A percentile compares a stretch with the other conserved stretches of the same genome.
Evolutionary conservation across 164 flowering plant species (phyloP).

Genomic region (Kalanchoe fedtschenkoi): DNA sequence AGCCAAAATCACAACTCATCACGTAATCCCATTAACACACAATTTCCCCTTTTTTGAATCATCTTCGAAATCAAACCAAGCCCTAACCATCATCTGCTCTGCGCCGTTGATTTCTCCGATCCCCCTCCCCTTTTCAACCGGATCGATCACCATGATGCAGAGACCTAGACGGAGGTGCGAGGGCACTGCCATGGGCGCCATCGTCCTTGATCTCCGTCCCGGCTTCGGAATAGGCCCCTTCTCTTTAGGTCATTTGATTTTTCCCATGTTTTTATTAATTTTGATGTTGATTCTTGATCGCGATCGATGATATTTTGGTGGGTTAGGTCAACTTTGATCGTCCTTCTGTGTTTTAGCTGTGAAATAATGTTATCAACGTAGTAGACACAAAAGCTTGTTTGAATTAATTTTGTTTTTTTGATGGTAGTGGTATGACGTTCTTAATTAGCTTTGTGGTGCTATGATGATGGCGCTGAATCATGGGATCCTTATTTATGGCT

Average conservation of each 20-base stretch:
- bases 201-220: conserved; percentile 83
- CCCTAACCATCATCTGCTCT: neutral
- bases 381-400: too few relatives aligned
- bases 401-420: too few relatives aligned
- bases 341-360: too few relatives aligned
- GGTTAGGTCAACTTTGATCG: neutral
- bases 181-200: conserved; percentile 95
- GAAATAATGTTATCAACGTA: too few relatives aligned
- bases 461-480: too few relatives aligned
- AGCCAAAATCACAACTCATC: too few relatives aligned
- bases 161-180: conserved; percentile 79
- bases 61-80: neutral
- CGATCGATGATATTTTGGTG: neutral
- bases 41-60: too few relatives aligned
- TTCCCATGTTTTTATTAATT: neutral
- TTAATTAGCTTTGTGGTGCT: too few relatives aligned
- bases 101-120: neutral
- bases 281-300: neutral
- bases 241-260: conserved; percentile 43
- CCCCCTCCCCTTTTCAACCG: too few relatives aligned
- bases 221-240: conserved; percentile 85
- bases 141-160: conserved; percentile 27
- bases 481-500: too few relatives aligned
- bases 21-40: too few relatives aligned
- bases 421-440: too few relatives aligned